Evolutionary conservation across 2,329 filamentous ascomycete species (phyloP), one percentile per base, ranked within the genome.

Genomic region (Metarhizium robertsii): DNA sequence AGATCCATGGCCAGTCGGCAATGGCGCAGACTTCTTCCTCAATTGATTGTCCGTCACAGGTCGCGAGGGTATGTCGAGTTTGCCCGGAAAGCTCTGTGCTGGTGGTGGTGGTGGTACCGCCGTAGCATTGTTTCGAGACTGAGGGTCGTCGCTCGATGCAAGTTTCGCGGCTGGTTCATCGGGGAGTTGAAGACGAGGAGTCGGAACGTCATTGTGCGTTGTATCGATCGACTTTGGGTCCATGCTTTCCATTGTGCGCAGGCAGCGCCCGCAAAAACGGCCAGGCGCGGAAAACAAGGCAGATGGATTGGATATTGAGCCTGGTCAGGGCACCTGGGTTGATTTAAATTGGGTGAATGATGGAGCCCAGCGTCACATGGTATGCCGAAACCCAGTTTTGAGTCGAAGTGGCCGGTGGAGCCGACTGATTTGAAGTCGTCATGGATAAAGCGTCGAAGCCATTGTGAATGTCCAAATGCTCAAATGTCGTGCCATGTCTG

Each of bases 1-100:
- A 25, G 38, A 25, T 16, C 16, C 46, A 42, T 32, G 47, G 13
- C 18, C 20, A 16, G 53, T 20, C 13, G 53, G 20, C 1, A 25
- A 38, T 8, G 56, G 50, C 13, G 40, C 50, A 8, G 53, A 57
- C 10, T 34, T 46, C 14, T 55, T 55, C 48, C 50, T 55, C 16
- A 20, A 3, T 2, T 13, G 16, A 16, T n/a, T 6, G 8, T 30
- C n/a, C 10, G 32, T 18, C 18, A 2, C 46, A 13, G 53, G 42
- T 6, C 25, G 49, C 47, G 36, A 52, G 2, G 40, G 55, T 6
- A 50, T 30, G 14, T 57, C 53, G 10, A 55, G 38, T 32, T 45
- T 57, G 8, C 50, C 55, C 6, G 55, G 50, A 18, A 55, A 50
- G n/a, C 14, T 45, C 20, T 25, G 25, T 25, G 25, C 42, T 20